A percentile compares a stretch with the other conserved stretches of the same genome.
Evolutionary conservation across 228 moss, liverwort and hornwort genomes (phyloP).

Genomic region (Sphagnum fallax): DNA sequence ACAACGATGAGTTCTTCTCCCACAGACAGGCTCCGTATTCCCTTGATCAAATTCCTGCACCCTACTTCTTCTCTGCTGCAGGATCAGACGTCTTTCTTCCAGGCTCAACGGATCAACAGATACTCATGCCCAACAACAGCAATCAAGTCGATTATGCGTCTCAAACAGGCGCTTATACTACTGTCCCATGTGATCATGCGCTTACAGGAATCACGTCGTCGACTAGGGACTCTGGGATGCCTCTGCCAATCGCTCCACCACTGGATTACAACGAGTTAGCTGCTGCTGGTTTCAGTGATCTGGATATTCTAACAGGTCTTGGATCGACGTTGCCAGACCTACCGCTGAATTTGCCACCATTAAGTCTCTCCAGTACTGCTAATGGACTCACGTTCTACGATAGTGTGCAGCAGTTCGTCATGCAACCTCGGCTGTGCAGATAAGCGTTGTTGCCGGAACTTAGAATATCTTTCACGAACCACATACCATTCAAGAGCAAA

Average conservation of each 20-base stretch:
- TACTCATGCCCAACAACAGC: not conserved
- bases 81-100: not conserved
- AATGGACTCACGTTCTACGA: too few relatives aligned
- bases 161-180: slow-evolving; percentile 1
- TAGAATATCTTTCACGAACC: too few relatives aligned
- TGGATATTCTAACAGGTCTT: slow-evolving; percentile 30
- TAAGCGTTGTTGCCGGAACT: too few relatives aligned
- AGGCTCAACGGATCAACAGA: too few relatives aligned
- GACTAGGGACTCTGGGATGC: too few relatives aligned
- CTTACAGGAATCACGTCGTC: not conserved
- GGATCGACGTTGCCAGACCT: slow-evolving; percentile 26
- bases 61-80: slow-evolving; percentile 14
- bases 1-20: slow-evolving; percentile 23
- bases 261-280: too few relatives aligned
- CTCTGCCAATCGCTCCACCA: too few relatives aligned
- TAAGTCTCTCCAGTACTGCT: slow-evolving; percentile 2
- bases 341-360: slow-evolving; percentile 7
- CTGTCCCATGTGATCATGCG: slow-evolving; percentile 7
- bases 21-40: slow-evolving; percentile 43
- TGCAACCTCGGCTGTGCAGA: too few relatives aligned
- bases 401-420: too few relatives aligned
- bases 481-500: too few relatives aligned
- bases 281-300: slow-evolving; percentile 33
- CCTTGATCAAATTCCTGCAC: slow-evolving; percentile 37
- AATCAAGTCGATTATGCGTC: not conserved